A percentile compares a stretch with the other conserved stretches of the same genome.
phyloP scores from a whole-genome alignment of 139 green algal genomes.

The Marvania coccoides region DNA sequence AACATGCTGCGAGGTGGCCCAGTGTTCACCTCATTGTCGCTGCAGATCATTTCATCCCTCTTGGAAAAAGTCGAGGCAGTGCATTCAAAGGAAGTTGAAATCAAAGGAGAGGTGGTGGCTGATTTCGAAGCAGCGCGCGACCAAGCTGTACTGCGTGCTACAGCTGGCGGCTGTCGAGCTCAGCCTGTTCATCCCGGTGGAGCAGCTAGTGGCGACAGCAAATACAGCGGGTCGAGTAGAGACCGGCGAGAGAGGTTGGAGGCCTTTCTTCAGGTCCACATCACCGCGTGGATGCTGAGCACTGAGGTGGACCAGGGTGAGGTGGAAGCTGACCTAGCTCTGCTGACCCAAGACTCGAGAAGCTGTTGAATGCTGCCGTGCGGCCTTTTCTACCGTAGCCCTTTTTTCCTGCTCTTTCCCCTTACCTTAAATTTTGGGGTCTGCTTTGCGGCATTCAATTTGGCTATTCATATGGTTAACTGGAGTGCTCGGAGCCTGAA shows the following conservation, averaged over 20 bases:
- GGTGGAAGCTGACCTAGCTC: slow-evolving; percentile 6
- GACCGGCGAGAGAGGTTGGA: not conserved
- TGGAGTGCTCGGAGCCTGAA: too few species aligned
- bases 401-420: too few species aligned
- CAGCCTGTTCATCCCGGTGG: not conserved
- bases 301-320: slow-evolving; percentile 4
- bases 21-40: slow-evolving; percentile 16
- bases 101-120: slow-evolving; percentile 13
- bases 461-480: too few species aligned
- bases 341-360: slow-evolving; percentile 7
- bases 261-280: slow-evolving; percentile 11
- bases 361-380: too few species aligned
- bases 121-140: not conserved
- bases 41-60: slow-evolving; percentile 1
- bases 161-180: not conserved
- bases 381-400: too few species aligned
- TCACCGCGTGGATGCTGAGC: slow-evolving; percentile 23
- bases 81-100: slow-evolving; percentile 8
- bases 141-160: not conserved
- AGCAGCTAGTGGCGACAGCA: not conserved
- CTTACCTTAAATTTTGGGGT: too few species aligned
- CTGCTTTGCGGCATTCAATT: too few species aligned
- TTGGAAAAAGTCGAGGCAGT: slow-evolving; percentile 2
- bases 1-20: slow-evolving; percentile 3
- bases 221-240: not conserved